Conservation (phyloP, 176 grass and related monocot species). For the Oryza coarctata region DNA sequence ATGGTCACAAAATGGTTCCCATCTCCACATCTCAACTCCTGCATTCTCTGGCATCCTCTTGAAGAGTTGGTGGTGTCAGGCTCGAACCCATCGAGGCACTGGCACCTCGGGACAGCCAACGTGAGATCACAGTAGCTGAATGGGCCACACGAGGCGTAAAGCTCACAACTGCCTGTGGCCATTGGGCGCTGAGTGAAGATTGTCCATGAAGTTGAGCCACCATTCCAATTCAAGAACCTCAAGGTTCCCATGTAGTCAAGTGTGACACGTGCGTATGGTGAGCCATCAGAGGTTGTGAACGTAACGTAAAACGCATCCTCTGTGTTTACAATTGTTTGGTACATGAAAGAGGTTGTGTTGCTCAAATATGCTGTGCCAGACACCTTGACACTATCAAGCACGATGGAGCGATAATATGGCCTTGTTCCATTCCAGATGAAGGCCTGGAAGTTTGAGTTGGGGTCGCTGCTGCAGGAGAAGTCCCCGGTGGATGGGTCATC, state of each 20-base stretch:
- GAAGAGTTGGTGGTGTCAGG: no score
- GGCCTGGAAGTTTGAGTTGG: neutral
- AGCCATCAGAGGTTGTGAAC: neutral
- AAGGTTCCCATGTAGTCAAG: slow-evolving; percentile 23
- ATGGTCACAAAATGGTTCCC: no score
- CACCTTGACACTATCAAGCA: neutral
- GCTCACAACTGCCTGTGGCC: no score
- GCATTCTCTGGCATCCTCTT: no score
- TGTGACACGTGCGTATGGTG: neutral
- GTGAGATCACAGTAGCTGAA: slow-evolving; percentile 32
- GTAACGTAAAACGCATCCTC: neutral
- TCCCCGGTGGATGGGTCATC: slow-evolving; percentile 39
- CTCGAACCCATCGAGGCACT: neutral
- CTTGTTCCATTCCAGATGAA: slow-evolving; percentile 18
- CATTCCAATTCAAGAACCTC: neutral
- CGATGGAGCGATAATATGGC: slow-evolving; percentile 1
- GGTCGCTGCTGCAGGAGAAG: slow-evolving; percentile 32
- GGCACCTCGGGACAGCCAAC: neutral
- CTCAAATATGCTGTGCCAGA: rapidly evolving
- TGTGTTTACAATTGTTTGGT: neutral
- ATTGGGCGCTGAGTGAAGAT: rapidly evolving
- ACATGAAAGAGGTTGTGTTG: neutral
- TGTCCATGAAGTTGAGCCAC: neutral
- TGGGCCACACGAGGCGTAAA: slow-evolving; percentile 32
- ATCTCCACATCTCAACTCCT: no score